These are phyloP conservation scores for Umbelopsis sp. DNA, from an alignment of 371 early-diverging fungal genomes.

Conservation along the genomic window DNA sequence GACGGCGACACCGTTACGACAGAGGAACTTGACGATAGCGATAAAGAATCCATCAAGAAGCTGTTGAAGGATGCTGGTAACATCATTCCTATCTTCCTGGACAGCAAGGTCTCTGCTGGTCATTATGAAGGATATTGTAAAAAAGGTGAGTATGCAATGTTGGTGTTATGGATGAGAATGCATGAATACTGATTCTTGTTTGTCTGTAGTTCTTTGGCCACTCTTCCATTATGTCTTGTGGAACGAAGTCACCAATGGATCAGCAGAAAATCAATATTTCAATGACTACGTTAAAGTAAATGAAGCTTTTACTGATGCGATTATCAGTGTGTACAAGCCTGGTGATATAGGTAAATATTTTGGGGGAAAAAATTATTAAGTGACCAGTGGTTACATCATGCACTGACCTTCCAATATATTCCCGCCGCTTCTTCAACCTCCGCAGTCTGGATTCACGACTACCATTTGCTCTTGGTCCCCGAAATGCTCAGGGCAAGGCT, in stretches of 20 bases:
- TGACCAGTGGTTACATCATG: background rate
- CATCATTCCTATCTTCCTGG: conserved; percentile 80
- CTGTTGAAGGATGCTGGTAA: conserved; percentile 54
- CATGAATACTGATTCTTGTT: background rate
- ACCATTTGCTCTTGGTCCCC: conserved; percentile 94
- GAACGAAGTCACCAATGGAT: conserved; percentile 73
- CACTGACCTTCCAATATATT: background rate
- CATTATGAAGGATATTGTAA: conserved; percentile 95
- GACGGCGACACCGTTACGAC: conserved; percentile 62
- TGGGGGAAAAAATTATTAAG: background rate
- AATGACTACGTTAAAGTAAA: conserved; percentile 86
- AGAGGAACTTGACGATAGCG: conserved; percentile 49
- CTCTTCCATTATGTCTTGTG: conserved; percentile 94
- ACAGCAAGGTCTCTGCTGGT: conserved; percentile 66
- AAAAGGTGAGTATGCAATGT: conserved; percentile 59
- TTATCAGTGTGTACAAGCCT: conserved; percentile 70
- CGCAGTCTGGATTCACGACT: conserved; percentile 98
- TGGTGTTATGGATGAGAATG: conserved; percentile 59
- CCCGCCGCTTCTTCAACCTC: background rate
- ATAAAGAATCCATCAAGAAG: conserved; percentile 38
- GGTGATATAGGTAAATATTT: conserved; percentile 81
- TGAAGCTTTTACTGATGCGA: conserved; percentile 76
- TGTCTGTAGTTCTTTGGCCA: conserved; percentile 89
- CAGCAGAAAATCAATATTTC: conserved; percentile 76
- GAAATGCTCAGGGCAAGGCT: conserved; percentile 78